Percentiles rank a stretch among this genome's conserved stretches.
Conservation (phyloP, 495 filamentous ascomycete genomes). For the Ramalina peruviana region DNA sequence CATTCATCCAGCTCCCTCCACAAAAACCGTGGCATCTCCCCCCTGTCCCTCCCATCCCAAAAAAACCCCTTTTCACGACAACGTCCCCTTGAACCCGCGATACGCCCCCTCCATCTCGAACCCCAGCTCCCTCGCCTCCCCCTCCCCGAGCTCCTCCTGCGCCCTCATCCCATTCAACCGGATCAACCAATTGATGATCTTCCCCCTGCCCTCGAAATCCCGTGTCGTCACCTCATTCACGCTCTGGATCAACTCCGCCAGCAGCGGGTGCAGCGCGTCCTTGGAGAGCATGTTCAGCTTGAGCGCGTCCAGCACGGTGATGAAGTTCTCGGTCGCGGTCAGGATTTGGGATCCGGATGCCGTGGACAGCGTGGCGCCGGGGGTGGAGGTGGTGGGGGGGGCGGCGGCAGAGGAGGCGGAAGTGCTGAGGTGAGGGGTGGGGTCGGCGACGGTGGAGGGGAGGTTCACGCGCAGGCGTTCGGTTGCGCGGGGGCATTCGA, state of each 20-base stretch:
- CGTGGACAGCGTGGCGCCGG: conserved; percentile 16
- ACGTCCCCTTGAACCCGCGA: conserved; percentile 69
- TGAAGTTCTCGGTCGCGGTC: conserved; percentile 90
- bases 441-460: conserved; percentile 48
- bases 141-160: conserved; percentile 76
- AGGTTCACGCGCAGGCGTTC: conserved; percentile 85
- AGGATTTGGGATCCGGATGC: conserved; percentile 64
- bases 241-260: conserved; percentile 87
- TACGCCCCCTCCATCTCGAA: conserved; percentile 87
- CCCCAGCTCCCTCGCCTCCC: conserved; percentile 73
- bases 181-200: conserved; percentile 98
- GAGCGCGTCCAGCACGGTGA: conserved; percentile 91
- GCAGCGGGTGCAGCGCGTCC: conserved; percentile 83
- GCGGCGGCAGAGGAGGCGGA: conserved; percentile 53
- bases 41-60: neutral
- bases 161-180: conserved; percentile 93
- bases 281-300: conserved; percentile 81
- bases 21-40: neutral
- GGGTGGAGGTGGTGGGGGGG: conserved; percentile 32
- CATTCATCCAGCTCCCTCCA: neutral
- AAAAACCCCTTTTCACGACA: conserved; percentile 27
- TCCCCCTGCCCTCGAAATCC: conserved; percentile 86
- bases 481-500: conserved; percentile 89
- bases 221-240: conserved; percentile 90
- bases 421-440: conserved; percentile 58